These are phyloP conservation scores for Collybiopsis luxurians DNA, from an alignment of 768 basidiomycete genomes.

Conservation along the genomic window DNA sequence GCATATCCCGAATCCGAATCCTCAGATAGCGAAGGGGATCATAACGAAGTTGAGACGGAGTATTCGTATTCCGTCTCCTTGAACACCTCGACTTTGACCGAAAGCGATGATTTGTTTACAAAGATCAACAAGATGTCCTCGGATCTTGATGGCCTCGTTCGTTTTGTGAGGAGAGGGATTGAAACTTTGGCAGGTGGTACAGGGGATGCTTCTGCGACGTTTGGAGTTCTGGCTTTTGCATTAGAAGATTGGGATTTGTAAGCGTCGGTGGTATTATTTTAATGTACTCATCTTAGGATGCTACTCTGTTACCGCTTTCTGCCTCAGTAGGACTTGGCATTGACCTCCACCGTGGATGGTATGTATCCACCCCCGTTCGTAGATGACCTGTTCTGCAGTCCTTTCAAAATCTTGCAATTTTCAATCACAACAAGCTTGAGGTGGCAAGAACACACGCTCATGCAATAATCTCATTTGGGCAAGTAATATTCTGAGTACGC, in stretches of 20 bases:
- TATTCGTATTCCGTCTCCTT: slow-evolving; percentile 39
- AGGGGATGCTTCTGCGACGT: slow-evolving; percentile 59
- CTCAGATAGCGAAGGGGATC: slow-evolving; percentile 32
- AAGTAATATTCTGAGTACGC: too few species aligned
- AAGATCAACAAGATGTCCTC: slow-evolving; percentile 61
- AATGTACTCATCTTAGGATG: too few species aligned
- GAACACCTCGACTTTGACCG: slow-evolving; percentile 29
- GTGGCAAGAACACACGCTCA: too few species aligned
- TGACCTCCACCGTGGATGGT: too few species aligned
- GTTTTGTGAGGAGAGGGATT: slow-evolving; percentile 65
- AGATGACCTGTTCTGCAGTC: too few species aligned
- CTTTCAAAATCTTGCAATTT: too few species aligned
- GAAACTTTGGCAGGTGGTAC: slow-evolving; percentile 65
- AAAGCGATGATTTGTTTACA: slow-evolving; percentile 45
- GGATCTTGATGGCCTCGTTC: slow-evolving; percentile 70
- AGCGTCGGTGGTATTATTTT: too few species aligned
- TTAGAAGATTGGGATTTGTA: slow-evolving; percentile 74
- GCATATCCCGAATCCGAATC: slow-evolving; percentile 20
- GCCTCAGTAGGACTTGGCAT: too few species aligned
- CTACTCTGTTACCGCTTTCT: too few species aligned
- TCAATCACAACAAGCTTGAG: too few species aligned
- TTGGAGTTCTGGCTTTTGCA: slow-evolving; percentile 71
- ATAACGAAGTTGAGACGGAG: slow-evolving; percentile 27
- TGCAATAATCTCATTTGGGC: too few species aligned
- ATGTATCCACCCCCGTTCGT: too few species aligned